phyloP scores from a whole-genome alignment of 2,329 filamentous ascomycete species.

The Fusarium siculi region DNA sequence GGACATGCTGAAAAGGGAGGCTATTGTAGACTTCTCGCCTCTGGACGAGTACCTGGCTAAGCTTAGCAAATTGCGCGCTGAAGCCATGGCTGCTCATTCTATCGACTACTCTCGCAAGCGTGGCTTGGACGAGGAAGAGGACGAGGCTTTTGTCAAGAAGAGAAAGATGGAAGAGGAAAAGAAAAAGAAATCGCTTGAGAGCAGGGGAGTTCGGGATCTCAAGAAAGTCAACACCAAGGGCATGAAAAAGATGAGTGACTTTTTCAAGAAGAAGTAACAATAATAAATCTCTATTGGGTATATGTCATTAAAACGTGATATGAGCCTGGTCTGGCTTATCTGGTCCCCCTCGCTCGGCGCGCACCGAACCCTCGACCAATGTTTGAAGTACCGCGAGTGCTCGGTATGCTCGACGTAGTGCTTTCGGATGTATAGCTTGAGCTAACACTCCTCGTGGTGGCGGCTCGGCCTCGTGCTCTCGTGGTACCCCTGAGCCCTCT shows the following conservation, averaged over 20 bases:
- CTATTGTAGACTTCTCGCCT: slow-evolving; percentile 71
- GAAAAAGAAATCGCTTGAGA: slow-evolving; percentile 79
- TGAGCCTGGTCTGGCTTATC: slow-evolving; percentile 29
- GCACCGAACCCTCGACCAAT: slow-evolving; percentile 50
- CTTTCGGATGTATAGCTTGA: slow-evolving; percentile 46
- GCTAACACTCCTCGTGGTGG: slow-evolving; percentile 42
- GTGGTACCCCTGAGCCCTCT: slow-evolving; percentile 49
- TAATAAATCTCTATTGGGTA: slow-evolving; percentile 44
- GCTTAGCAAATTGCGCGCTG: slow-evolving; percentile 73
- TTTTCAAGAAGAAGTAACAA: slow-evolving; percentile 78
- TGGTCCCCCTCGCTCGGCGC: slow-evolving; percentile 49
- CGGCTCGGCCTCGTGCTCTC: slow-evolving; percentile 44
- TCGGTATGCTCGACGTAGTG: slow-evolving; percentile 42
- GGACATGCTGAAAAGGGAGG: slow-evolving; percentile 50
- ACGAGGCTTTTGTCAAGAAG: slow-evolving; percentile 77
- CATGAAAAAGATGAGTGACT: slow-evolving; percentile 97
- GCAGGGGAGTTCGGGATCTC: slow-evolving; percentile 79
- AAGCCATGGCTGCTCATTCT: slow-evolving; percentile 76
- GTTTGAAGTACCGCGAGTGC: slow-evolving; percentile 49
- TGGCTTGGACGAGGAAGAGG: slow-evolving; percentile 72
- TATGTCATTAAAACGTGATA: slow-evolving; percentile 40
- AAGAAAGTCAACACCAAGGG: slow-evolving; percentile 91
- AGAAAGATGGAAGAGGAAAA: slow-evolving; percentile 90
- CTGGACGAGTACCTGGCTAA: slow-evolving; percentile 76
- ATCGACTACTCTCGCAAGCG: slow-evolving; percentile 79